Conservation (phyloP, 1,284 basidiomycete genomes). For the Quambalaria eucalypti region DNA sequence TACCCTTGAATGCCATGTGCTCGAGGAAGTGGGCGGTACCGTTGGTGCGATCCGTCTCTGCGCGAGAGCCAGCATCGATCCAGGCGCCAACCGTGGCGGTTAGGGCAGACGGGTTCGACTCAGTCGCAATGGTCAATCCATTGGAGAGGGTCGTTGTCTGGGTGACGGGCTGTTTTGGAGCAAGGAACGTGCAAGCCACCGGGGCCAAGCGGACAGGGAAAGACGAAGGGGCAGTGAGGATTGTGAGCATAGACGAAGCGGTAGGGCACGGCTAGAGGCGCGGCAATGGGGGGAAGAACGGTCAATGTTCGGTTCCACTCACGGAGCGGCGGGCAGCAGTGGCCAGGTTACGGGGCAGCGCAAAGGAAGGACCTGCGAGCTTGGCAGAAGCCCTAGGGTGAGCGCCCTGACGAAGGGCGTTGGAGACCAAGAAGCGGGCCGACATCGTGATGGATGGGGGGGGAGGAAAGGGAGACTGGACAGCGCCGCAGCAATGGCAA, state of each 20-base stretch:
- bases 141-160: conserved; percentile 40
- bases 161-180: conserved; percentile 22
- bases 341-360: conserved; percentile 18
- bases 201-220: background rate
- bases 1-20: conserved; percentile 66
- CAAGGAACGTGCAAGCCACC: background rate
- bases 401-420: background rate
- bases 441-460: background rate
- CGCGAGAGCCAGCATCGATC: conserved; percentile 96
- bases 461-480: background rate
- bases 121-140: conserved; percentile 51
- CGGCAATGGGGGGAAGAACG: background rate
- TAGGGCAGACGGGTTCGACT: conserved; percentile 84
- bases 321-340: conserved; percentile 20
- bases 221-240: too few species aligned
- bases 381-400: background rate
- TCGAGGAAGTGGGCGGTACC: conserved; percentile 98
- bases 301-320: background rate
- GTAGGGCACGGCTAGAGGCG: background rate
- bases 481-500: too few species aligned
- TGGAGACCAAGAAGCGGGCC: conserved; percentile 1
- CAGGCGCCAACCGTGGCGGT: conserved; percentile 97
- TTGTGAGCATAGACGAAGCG: background rate
- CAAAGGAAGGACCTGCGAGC: background rate
- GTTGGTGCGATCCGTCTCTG: conserved; percentile 85